A percentile compares a stretch with the other conserved stretches of the same genome.
Conservation (phyloP, 176 grass and related monocot genomes). For the Canna indica region DNA sequence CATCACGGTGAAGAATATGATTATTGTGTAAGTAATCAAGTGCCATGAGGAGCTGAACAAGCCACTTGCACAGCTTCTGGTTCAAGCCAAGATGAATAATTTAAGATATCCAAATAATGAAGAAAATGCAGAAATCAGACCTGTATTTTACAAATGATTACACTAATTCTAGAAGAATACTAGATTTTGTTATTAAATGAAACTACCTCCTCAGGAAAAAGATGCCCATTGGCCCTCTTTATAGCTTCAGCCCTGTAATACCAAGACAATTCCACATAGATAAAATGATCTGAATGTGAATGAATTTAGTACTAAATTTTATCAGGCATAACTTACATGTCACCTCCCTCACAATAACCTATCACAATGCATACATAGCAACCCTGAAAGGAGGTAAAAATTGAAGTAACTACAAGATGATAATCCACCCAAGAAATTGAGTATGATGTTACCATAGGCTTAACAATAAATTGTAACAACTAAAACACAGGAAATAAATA, state of each 20-base stretch:
- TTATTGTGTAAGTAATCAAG: conserved; percentile 83
- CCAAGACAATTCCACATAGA: neutral
- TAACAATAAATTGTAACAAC: neutral
- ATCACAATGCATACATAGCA: conserved; percentile 96
- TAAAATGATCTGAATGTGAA: conserved; percentile 3
- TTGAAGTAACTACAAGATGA: neutral
- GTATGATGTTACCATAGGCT: neutral
- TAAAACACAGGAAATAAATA: neutral
- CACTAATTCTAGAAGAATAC: conserved; percentile 11
- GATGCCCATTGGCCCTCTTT: conserved; percentile 59
- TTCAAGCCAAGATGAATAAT: conserved; percentile 15
- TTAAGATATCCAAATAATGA: neutral
- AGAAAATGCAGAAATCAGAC: conserved; percentile 4
- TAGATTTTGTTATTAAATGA: conserved; percentile 2
- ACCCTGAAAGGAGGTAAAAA: conserved; percentile 42
- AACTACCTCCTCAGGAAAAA: conserved; percentile 84
- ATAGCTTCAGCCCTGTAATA: conserved; percentile 69
- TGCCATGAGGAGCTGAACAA: conserved; percentile 86
- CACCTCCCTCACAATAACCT: conserved; percentile 82
- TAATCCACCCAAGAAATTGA: neutral
- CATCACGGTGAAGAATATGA: conserved; percentile 94
- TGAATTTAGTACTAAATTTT: conserved; percentile 1
- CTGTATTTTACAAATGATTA: conserved; percentile 3
- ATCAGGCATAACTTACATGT: conserved; percentile 55
- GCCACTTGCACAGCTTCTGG: conserved; percentile 76